Evolutionary conservation across 768 basidiomycete species (phyloP), one percentile per base, ranked within the genome.

Genomic region (Dacryopinax spathularia): DNA sequence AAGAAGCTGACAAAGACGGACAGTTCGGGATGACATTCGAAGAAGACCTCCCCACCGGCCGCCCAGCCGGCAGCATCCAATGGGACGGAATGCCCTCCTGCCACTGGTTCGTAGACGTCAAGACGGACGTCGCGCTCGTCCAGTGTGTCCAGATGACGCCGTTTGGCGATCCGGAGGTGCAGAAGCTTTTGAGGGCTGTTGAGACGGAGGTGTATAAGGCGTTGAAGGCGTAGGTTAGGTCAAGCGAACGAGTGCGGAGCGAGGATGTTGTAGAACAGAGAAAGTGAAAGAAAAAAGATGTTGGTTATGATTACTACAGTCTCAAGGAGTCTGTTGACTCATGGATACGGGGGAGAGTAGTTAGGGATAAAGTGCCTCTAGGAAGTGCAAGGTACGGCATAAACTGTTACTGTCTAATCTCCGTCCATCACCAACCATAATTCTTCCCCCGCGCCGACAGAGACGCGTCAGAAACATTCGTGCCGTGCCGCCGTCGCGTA

Each of bases 1-100:
- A 7, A 3, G 9, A 5, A 13, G 25, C 29, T 3, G 29, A 27
- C 18, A 9, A 5, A 9, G 48, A n/a, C n/a, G n/a, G n/a, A n/a
- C 20, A 56, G 48, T 56, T 56, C 48, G 48, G 48, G 5, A 56
- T 56, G 48, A 56, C 48, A 29, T 56, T 56, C 48, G 48, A 56
- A 18, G 25, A 56, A 56, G 48, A 56, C 25, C 48, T 56, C 13
- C 22, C 48, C 13, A 56, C 48, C 13, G 48, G 48, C 25, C 48
- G 48, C 48, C 48, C 48, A 13, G 48, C 48, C 9, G 48, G 48
- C 48, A 56, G 48, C 48, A 56, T 56, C 10, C 48, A 56, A 29
- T 56, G 48, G 48, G 48, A 13, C 10, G 48, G 48, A 22, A 29
- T 29, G 5, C 48, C 48, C 10, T 27, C 13, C 3, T 56, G 48